A percentile compares a stretch with the other conserved stretches of the same genome.
phyloP scores from a whole-genome alignment of 148 eudicot species.

The Rhododendron henanense region DNA sequence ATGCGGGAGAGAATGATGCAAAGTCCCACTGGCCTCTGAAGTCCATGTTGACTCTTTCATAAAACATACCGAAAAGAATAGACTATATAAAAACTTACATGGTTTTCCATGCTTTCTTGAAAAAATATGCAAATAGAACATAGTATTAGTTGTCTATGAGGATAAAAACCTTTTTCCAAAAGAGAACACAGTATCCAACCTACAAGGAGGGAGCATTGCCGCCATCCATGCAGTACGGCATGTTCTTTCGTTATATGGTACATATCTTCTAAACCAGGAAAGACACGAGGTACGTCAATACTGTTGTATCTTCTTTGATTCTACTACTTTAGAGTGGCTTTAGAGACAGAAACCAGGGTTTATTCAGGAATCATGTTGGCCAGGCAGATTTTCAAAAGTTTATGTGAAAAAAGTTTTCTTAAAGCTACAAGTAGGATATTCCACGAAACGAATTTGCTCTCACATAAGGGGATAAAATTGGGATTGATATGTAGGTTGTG shows the following conservation, averaged over 20 bases:
- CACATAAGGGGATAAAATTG: not conserved
- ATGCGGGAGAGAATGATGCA: not conserved
- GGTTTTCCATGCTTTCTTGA: not conserved
- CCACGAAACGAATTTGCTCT: not conserved
- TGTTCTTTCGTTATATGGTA: not conserved
- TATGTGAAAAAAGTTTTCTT: not conserved
- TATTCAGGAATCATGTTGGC: not conserved
- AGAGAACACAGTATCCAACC: too few relatives aligned
- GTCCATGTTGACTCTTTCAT: not conserved
- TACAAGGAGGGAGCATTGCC: too few relatives aligned
- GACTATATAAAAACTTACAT: not conserved
- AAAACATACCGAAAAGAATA: not conserved
- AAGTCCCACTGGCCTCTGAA: not conserved
- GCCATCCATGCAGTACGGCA: not conserved
- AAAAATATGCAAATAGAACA: not conserved
- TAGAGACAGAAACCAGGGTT: too few relatives aligned
- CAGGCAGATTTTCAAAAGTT: not conserved
- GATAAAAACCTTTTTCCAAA: too few relatives aligned
- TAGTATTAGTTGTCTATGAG: too few relatives aligned
- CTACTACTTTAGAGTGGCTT: too few relatives aligned
- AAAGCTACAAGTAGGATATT: not conserved
- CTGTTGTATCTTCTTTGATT: too few relatives aligned
- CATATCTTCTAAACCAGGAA: not conserved
- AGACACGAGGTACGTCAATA: not conserved
- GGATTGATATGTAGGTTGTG: not conserved